These are phyloP conservation scores for Leonotis leonurus DNA, from an alignment of 257 asterid genomes.

Conservation along the genomic window DNA sequence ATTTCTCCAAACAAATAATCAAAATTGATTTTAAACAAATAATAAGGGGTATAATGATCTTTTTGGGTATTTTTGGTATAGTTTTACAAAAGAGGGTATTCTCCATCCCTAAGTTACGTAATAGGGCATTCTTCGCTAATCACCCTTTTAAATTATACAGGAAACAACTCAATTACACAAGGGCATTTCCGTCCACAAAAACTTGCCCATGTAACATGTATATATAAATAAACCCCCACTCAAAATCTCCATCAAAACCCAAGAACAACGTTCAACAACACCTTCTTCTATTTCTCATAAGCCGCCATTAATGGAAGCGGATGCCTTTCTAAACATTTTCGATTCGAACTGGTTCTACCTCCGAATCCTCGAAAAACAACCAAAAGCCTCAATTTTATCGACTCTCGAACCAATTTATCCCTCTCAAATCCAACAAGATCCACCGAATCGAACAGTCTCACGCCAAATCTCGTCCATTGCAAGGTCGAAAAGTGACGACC, in stretches of 20 bases:
- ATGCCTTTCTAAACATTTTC: slow-evolving; percentile 42
- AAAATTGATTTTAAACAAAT: too few species aligned
- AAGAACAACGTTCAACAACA: neutral
- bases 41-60: too few species aligned
- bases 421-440: slow-evolving; percentile 7
- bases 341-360: slow-evolving; percentile 62
- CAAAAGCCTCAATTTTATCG: neutral
- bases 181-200: slow-evolving; percentile 10
- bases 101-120: too few species aligned
- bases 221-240: neutral
- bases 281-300: neutral
- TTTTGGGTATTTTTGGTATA: too few species aligned
- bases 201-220: neutral
- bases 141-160: too few species aligned
- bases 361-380: slow-evolving; percentile 8
- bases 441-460: neutral
- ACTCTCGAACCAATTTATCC: neutral
- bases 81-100: too few species aligned
- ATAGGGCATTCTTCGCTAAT: too few species aligned
- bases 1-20: too few species aligned
- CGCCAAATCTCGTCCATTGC: slow-evolving; percentile 17
- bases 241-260: neutral
- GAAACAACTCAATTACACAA: too few species aligned
- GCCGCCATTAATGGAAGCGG: too few species aligned
- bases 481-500: slow-evolving; percentile 40